Conservation (phyloP, 305 asterid species). For the Plantago lanceolata region DNA sequence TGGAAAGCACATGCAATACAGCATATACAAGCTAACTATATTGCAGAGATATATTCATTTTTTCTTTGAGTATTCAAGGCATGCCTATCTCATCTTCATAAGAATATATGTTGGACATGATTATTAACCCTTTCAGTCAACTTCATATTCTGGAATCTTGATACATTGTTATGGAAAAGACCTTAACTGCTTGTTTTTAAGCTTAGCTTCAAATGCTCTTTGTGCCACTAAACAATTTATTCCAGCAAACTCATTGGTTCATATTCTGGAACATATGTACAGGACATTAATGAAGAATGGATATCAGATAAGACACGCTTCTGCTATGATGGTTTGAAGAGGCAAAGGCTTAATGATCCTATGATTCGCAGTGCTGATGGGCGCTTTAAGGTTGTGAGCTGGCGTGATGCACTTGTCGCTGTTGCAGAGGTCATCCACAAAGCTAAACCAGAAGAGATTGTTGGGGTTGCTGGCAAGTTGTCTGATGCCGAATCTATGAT, state of each 20-base stretch:
- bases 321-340: slow-evolving; percentile 94
- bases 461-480: slow-evolving; percentile 89
- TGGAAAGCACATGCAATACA: too few relatives aligned
- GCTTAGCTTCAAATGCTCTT: neutral
- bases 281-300: slow-evolving; percentile 99
- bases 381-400: slow-evolving; percentile 82
- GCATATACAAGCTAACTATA: too few relatives aligned
- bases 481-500: slow-evolving; percentile 98
- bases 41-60: too few relatives aligned
- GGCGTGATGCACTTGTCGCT: slow-evolving; percentile 88
- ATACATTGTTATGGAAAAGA: too few relatives aligned
- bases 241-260: slow-evolving; percentile 2
- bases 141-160: too few relatives aligned
- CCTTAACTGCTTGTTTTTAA: slow-evolving; percentile 2
- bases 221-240: neutral
- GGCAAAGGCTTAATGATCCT: slow-evolving; percentile 95
- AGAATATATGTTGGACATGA: too few relatives aligned
- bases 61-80: too few relatives aligned
- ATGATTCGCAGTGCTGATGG: slow-evolving; percentile 97
- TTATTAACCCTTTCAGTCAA: too few relatives aligned
- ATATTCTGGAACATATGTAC: slow-evolving; percentile 25
- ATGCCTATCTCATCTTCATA: too few relatives aligned
- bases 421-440: slow-evolving; percentile 77
- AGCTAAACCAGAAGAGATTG: slow-evolving; percentile 75
- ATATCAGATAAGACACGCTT: slow-evolving; percentile 97